Conservation (phyloP, 73 alveolate genomes). For the Loxodes magnus region DNA sequence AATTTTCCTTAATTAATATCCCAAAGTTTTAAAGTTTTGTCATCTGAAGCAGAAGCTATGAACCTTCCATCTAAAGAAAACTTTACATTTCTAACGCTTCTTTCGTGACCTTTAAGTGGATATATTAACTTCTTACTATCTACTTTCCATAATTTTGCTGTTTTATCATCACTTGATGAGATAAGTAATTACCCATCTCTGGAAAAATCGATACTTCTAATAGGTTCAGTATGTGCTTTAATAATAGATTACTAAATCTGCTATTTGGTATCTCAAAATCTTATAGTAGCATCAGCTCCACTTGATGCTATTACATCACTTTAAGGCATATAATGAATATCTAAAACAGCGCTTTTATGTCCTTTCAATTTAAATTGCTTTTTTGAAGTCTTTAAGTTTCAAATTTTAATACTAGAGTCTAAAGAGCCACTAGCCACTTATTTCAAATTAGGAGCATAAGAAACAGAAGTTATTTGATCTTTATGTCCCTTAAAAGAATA, state of each 20-base stretch:
- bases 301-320: conserved; percentile 89
- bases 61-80: conserved; percentile 93
- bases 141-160: conserved; percentile 87
- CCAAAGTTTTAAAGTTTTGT: conserved; percentile 84
- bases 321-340: conserved; percentile 43
- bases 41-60: conserved; percentile 93
- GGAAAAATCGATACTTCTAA: conserved; percentile 90
- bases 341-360: conserved; percentile 92
- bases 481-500: conserved; percentile 80
- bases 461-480: conserved; percentile 57
- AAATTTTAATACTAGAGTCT: conserved; percentile 55
- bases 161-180: conserved; percentile 97
- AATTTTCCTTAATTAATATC: conserved; percentile 70
- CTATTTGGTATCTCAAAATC: conserved; percentile 87
- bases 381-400: conserved; percentile 62
- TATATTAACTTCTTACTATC: conserved; percentile 77
- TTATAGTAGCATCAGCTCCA: conserved; percentile 87
- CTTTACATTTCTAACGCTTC: conserved; percentile 94
- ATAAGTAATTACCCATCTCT: conserved; percentile 83
- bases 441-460: conserved; percentile 79
- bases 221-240: conserved; percentile 98
- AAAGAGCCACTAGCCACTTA: conserved; percentile 33
- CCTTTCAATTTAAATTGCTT: conserved; percentile 74
- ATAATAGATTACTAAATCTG: conserved; percentile 70
- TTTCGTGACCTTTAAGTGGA: conserved; percentile 88